These are phyloP conservation scores for Sporothrix schenckii DNA, from an alignment of 2,329 filamentous ascomycete genomes.

Conservation along the genomic window DNA sequence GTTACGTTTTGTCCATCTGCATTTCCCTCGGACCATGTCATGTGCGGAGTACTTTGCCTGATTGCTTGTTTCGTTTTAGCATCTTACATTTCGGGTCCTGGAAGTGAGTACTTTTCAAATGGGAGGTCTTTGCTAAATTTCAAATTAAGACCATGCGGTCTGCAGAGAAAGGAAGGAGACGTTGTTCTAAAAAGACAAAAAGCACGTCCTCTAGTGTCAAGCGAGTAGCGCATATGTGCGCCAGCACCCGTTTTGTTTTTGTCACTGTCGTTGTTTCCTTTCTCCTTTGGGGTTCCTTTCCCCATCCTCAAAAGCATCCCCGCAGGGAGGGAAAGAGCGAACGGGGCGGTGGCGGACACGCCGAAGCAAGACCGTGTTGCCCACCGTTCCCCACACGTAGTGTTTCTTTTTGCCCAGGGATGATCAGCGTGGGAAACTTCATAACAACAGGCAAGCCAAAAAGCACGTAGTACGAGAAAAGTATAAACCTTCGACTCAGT, in stretches of 20 bases:
- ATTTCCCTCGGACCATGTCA: not conserved
- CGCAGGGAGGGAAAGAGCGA: not conserved
- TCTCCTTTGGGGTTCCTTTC: not conserved
- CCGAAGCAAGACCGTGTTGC: constrained; percentile 28
- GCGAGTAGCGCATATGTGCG: no score
- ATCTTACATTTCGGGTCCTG: not conserved
- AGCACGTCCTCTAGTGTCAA: no score
- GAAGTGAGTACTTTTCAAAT: not conserved
- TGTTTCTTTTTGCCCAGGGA: not conserved
- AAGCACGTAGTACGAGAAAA: not conserved
- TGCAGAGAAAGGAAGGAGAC: not conserved
- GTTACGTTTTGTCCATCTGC: not conserved
- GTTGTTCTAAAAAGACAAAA: no score
- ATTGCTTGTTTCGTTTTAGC: not conserved
- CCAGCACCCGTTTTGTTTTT: no score
- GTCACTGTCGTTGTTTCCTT: not conserved
- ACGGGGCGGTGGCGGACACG: constrained; percentile 12
- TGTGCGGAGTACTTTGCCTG: not conserved
- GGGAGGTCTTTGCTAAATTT: not conserved
- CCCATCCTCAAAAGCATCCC: not conserved
- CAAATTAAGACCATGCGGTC: not conserved
- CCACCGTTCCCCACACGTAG: constrained; percentile 17
- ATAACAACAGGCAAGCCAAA: not conserved
- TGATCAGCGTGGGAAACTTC: not conserved
- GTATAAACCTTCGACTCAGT: no score